These are phyloP conservation scores for Annulohypoxylon nitens DNA, from an alignment of 495 filamentous ascomycete genomes.

Conservation along the genomic window DNA sequence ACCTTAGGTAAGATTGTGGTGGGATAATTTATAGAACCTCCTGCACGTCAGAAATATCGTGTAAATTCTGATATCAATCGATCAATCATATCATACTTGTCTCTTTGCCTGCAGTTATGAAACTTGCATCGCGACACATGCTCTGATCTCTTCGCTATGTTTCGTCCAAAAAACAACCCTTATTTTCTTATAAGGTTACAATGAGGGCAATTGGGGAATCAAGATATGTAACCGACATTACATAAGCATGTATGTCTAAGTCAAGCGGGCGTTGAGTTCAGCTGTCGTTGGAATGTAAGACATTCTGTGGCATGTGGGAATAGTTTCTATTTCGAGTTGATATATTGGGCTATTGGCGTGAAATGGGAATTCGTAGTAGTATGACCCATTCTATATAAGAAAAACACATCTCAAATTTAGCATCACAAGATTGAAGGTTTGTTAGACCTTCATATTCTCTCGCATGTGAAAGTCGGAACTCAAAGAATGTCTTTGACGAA, in stretches of 20 bases:
- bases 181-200: conserved; percentile 3
- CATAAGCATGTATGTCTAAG: conserved; percentile 2
- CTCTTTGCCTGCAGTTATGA: conserved; percentile 34
- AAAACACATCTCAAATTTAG: neutral
- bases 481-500: conserved; percentile 26
- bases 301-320: neutral
- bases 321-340: neutral
- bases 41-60: conserved; percentile 14
- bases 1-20: conserved; percentile 35
- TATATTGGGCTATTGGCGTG: too few relatives aligned
- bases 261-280: neutral
- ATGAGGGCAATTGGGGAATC: neutral
- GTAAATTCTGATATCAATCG: conserved; percentile 6
- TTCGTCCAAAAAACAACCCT: conserved; percentile 20
- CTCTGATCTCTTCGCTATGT: conserved; percentile 20
- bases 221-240: conserved; percentile 9
- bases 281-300: neutral
- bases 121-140: conserved; percentile 30
- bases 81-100: conserved; percentile 32
- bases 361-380: too few relatives aligned
- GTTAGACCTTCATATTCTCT: conserved; percentile 6
- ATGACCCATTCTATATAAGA: too few relatives aligned
- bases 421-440: conserved; percentile 19
- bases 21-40: conserved; percentile 15
- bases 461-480: conserved; percentile 38